Percentiles rank a stretch among this genome's conserved stretches.
These are phyloP conservation scores for Pyrenophora graminea DNA, from an alignment of 2,329 filamentous ascomycete species.

Conservation along the genomic window DNA sequence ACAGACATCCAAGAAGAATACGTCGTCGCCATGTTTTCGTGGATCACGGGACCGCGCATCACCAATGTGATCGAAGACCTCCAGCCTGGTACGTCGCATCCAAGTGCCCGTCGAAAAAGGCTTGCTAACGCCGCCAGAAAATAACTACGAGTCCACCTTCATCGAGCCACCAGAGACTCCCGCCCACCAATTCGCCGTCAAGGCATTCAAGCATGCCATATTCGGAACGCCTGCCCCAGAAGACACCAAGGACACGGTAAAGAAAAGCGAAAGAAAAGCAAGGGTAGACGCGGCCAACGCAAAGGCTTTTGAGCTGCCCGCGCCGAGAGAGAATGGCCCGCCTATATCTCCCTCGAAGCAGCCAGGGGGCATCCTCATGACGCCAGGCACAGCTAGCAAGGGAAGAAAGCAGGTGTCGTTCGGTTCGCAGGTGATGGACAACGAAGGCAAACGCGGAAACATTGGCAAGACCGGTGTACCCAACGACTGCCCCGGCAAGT, in stretches of 20 bases:
- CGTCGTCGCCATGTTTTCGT: constrained; percentile 41
- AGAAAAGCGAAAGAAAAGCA: constrained; percentile 33
- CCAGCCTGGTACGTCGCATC: constrained; percentile 33
- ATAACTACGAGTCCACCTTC: constrained; percentile 47
- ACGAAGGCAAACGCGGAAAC: constrained; percentile 56
- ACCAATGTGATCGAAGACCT: constrained; percentile 45
- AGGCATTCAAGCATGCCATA: constrained; percentile 67
- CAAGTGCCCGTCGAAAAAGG: not conserved
- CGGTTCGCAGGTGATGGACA: constrained; percentile 60
- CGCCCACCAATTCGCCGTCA: constrained; percentile 68
- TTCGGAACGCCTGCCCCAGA: constrained; percentile 65
- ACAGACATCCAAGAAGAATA: not conserved
- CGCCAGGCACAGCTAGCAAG: constrained; percentile 61
- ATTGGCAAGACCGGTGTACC: constrained; percentile 54
- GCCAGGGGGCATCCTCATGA: constrained; percentile 64
- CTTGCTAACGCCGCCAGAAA: constrained; percentile 31
- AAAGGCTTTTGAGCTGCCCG: constrained; percentile 23
- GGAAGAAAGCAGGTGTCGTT: constrained; percentile 66
- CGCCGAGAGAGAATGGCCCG: constrained; percentile 27
- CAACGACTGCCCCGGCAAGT: constrained; percentile 53
- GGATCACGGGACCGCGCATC: constrained; percentile 47
- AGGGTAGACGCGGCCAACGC: constrained; percentile 32
- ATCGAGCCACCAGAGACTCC: constrained; percentile 66
- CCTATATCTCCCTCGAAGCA: constrained; percentile 60
- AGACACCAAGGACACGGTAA: constrained; percentile 39